phyloP scores from a whole-genome alignment of 169 alveolate genomes.

The Cryptosporidium sp. region DNA sequence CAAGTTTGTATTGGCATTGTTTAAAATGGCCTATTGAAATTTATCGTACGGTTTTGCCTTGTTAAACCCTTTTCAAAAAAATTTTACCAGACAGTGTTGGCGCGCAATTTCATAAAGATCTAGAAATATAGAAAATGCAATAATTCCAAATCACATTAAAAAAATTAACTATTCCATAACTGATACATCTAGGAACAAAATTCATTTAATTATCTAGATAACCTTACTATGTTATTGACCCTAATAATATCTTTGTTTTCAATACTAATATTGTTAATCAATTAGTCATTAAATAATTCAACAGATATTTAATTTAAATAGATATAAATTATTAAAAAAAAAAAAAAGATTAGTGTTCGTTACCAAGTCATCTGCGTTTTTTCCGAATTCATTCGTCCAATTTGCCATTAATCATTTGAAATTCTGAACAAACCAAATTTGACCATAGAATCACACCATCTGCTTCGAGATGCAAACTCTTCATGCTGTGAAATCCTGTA shows the following conservation, averaged over 20 bases:
- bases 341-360: no score
- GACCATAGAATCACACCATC: no score
- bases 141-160: background rate
- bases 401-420: background rate
- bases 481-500: background rate
- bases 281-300: no score
- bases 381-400: background rate
- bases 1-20: constrained; percentile 27
- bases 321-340: no score
- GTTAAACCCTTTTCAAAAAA: background rate
- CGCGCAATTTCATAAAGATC: constrained; percentile 1
- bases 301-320: background rate
- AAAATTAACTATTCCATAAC: background rate
- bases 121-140: constrained; percentile 23
- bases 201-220: background rate
- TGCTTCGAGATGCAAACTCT: background rate
- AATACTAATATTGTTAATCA: no score
- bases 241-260: no score
- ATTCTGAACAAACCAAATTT: no score
- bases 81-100: background rate
- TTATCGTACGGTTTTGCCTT: background rate
- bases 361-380: no score
- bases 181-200: background rate
- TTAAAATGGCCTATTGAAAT: background rate
- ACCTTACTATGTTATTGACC: background rate